phyloP scores from a whole-genome alignment of 2,329 filamentous ascomycete genomes.

The Alternaria brassicae region DNA sequence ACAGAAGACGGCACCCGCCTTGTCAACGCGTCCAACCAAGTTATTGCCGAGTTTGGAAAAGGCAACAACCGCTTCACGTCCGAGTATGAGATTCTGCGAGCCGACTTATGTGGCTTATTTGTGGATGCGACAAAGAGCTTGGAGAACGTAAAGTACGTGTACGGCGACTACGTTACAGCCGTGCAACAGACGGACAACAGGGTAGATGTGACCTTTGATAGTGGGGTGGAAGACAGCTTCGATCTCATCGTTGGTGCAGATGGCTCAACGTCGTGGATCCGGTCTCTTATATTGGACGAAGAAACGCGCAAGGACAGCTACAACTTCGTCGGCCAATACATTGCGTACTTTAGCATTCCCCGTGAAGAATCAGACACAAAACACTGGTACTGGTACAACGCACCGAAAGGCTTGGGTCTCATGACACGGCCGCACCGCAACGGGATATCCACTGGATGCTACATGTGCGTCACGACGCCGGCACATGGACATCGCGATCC shows the following conservation, averaged over 20 bases:
- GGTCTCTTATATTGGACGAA: slow-evolving; percentile 35
- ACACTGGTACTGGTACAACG: slow-evolving; percentile 37
- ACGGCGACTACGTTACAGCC: slow-evolving; percentile 20
- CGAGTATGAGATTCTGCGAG: slow-evolving; percentile 46
- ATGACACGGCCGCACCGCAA: slow-evolving; percentile 39
- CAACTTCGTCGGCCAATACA: slow-evolving; percentile 34
- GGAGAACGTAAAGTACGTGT: slow-evolving; percentile 13
- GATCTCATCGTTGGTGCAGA: slow-evolving; percentile 43
- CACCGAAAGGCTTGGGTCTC: slow-evolving; percentile 30
- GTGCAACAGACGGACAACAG: slow-evolving; percentile 29
- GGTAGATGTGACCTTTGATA: slow-evolving; percentile 33
- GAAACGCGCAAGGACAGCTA: slow-evolving; percentile 24
- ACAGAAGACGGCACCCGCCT: slow-evolving; percentile 53
- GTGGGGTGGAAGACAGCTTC: slow-evolving; percentile 30
- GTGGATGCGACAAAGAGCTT: slow-evolving; percentile 21
- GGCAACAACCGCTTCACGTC: slow-evolving; percentile 31
- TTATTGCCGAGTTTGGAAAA: slow-evolving; percentile 32
- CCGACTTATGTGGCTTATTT: slow-evolving; percentile 47
- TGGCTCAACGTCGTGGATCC: slow-evolving; percentile 34
- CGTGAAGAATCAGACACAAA: slow-evolving; percentile 25
- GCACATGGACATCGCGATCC: slow-evolving; percentile 17
- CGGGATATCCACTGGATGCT: slow-evolving; percentile 33
- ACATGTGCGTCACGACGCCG: slow-evolving; percentile 33
- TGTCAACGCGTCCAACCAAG: slow-evolving; percentile 35
- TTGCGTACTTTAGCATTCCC: slow-evolving; percentile 44